Evolutionary conservation across 352 stramenopile genomes (phyloP), one percentile per base, ranked within the genome.

Genomic region (Globisporangium irregulare): DNA sequence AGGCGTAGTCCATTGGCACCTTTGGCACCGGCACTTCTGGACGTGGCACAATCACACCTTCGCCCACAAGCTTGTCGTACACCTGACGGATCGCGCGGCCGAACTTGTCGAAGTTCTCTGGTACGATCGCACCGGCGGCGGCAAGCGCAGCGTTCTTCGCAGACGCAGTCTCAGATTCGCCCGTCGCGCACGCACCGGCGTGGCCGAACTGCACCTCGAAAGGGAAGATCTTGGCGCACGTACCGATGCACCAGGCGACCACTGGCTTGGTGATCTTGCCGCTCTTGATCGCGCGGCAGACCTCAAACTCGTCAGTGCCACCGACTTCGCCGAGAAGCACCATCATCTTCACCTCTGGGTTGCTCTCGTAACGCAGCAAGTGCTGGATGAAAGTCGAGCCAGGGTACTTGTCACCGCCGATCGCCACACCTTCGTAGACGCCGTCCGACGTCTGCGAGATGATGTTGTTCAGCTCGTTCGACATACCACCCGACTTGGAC

Each of bases 171-270:
- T 99, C 95, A 34, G 92, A 92, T 71, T 98, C 84, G 59, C 92
- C 94, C 51, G 91, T 92, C 14, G 95, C 95, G 68, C 95, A 96
- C 43, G 95, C 96, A 67, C 96, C 96, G 24, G 96, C 96, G 77
- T 99, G 96, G 56, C 95, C 96, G 73, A 99, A 99, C 79, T 99
- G 96, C 58, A 99, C 96, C 76, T 99, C 96, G 75, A 98, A 99
- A 15, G 93, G 90, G 81, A 99, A 99, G 69, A 98, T 98, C 67
- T 97, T 98, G 57, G 96, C 95, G 69, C 96, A 99, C 43, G 96
- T 99, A 65, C 96, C 96, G 79, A 99, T 99, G 79, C 95, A 98
- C 96, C 96, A 99, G n/a, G 95, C 96, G 56, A 99, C 83, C n/a
- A 99, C 78, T 18, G 96, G 96, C 80, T 99, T 99, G 32, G 81